Percentiles rank a stretch among this genome's conserved stretches.
These are phyloP conservation scores for Curvularia lunata DNA, from an alignment of 2,329 filamentous ascomycete genomes.

Conservation along the genomic window DNA sequence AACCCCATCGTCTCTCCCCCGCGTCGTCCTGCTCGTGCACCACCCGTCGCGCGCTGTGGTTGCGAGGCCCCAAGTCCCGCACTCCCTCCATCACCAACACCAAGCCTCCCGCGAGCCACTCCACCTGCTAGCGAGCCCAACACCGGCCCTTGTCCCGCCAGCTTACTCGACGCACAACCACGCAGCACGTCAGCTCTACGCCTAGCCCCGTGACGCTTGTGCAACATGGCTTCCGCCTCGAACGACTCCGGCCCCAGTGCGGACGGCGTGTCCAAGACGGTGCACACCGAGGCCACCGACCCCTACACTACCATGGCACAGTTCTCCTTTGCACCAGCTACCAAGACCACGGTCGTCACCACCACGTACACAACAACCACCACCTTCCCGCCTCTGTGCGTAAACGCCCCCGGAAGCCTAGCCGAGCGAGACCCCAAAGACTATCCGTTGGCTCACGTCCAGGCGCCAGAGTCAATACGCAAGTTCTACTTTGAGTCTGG, in stretches of 20 bases:
- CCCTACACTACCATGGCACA: conserved; percentile 59
- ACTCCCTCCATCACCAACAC: conserved; percentile 15
- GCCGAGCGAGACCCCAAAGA: conserved; percentile 81
- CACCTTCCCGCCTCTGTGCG: conserved; percentile 79
- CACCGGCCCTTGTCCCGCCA: background rate
- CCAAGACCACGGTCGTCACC: conserved; percentile 74
- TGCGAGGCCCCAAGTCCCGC: conserved; percentile 13
- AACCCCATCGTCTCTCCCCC: conserved; percentile 5
- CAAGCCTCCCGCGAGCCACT: background rate
- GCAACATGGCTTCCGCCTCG: conserved; percentile 43
- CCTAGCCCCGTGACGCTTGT: conserved; percentile 7
- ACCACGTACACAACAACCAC: conserved; percentile 90
- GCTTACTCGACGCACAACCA: background rate
- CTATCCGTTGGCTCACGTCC: conserved; percentile 83
- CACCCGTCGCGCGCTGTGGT: conserved; percentile 18
- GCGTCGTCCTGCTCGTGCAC: conserved; percentile 15
- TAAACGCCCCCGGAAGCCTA: conserved; percentile 74
- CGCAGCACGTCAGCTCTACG: background rate
- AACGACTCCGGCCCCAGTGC: conserved; percentile 29
- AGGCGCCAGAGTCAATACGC: conserved; percentile 79
- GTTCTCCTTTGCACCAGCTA: conserved; percentile 67
- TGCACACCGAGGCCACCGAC: conserved; percentile 36
- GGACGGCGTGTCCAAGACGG: conserved; percentile 36
- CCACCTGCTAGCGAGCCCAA: conserved; percentile 10
- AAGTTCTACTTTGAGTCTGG: conserved; percentile 77